Percentiles rank a stretch among this genome's conserved stretches.
Evolutionary conservation across 176 grass and related monocot species (phyloP).

Genomic region (Oropetium thomaeum): DNA sequence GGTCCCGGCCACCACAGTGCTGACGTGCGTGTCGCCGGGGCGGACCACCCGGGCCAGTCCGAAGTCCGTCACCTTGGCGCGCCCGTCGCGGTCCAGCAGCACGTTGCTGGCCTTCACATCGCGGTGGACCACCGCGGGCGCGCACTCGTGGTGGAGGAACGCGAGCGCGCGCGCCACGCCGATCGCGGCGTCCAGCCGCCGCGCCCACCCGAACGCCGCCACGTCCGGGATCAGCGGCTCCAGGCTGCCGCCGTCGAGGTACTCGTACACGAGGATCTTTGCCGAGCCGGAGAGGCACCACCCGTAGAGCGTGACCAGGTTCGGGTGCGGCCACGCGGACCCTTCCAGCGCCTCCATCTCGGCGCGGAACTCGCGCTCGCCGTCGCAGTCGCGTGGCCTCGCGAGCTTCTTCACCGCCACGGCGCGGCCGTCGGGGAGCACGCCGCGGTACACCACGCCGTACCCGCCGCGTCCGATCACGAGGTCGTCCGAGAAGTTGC

Average conservation of each 20-base stretch:
- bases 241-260: slow-evolving; percentile 77
- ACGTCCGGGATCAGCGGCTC: slow-evolving; percentile 59
- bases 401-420: slow-evolving; percentile 85
- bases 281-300: slow-evolving; percentile 74
- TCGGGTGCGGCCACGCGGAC: slow-evolving; percentile 67
- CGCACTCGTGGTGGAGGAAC: slow-evolving; percentile 91
- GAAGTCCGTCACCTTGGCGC: slow-evolving; percentile 83
- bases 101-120: slow-evolving; percentile 98
- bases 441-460: slow-evolving; percentile 78
- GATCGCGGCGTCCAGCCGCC: slow-evolving; percentile 51
- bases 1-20: slow-evolving; percentile 94
- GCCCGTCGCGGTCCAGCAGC: slow-evolving; percentile 49
- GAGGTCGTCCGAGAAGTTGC: slow-evolving; percentile 62
- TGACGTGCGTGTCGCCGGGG: slow-evolving; percentile 77
- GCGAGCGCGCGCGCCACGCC: slow-evolving; percentile 68
- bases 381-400: slow-evolving; percentile 33
- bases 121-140: slow-evolving; percentile 80
- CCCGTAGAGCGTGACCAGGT: slow-evolving; percentile 79
- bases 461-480: slow-evolving; percentile 79
- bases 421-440: slow-evolving; percentile 66
- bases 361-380: slow-evolving; percentile 81
- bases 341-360: slow-evolving; percentile 92
- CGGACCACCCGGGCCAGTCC: slow-evolving; percentile 73
- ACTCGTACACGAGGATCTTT: slow-evolving; percentile 91
- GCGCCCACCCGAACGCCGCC: slow-evolving; percentile 29